Evolutionary conservation across 1,284 basidiomycete genomes (phyloP).

Genomic region (Abortiporus biennis): DNA sequence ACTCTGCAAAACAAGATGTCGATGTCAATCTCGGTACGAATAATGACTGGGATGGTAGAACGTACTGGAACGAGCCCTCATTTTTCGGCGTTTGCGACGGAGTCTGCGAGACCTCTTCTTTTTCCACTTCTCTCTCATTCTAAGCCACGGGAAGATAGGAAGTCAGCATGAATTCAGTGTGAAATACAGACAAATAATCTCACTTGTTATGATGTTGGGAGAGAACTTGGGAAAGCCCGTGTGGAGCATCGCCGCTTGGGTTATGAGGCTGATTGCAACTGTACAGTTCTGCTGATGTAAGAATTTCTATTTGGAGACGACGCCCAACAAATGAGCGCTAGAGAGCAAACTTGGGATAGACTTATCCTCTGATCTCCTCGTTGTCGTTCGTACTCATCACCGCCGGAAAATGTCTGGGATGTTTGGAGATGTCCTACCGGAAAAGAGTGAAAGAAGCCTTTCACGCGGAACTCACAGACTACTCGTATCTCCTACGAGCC

Average conservation of each 20-base stretch:
- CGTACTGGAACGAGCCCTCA: conserved; percentile 86
- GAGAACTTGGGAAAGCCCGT: conserved; percentile 16
- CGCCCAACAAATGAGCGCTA: neutral
- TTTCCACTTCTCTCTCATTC: conserved; percentile 92
- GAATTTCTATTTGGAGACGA: conserved; percentile 7
- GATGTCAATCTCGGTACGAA: neutral
- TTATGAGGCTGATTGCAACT: conserved; percentile 30
- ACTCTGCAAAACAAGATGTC: conserved; percentile 22
- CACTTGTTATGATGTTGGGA: conserved; percentile 29
- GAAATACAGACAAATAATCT: conserved; percentile 10
- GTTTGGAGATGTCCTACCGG: conserved; percentile 33
- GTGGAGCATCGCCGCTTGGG: conserved; percentile 14
- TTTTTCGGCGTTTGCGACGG: conserved; percentile 86
- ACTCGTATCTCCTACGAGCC: conserved; percentile 54
- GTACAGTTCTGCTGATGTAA: conserved; percentile 40
- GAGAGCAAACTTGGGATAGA: no score
- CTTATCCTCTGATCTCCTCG: no score
- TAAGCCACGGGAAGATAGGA: conserved; percentile 15
- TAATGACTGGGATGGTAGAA: conserved; percentile 18
- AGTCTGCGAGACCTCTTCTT: conserved; percentile 86
- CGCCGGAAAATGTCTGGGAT: neutral
- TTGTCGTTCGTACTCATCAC: conserved; percentile 9
- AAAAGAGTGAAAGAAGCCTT: conserved; percentile 41
- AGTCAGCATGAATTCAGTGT: conserved; percentile 7
- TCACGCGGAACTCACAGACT: conserved; percentile 56